Evolutionary conservation across 2,329 filamentous ascomycete genomes (phyloP).

Genomic region (Corinectria fuckeliana): DNA sequence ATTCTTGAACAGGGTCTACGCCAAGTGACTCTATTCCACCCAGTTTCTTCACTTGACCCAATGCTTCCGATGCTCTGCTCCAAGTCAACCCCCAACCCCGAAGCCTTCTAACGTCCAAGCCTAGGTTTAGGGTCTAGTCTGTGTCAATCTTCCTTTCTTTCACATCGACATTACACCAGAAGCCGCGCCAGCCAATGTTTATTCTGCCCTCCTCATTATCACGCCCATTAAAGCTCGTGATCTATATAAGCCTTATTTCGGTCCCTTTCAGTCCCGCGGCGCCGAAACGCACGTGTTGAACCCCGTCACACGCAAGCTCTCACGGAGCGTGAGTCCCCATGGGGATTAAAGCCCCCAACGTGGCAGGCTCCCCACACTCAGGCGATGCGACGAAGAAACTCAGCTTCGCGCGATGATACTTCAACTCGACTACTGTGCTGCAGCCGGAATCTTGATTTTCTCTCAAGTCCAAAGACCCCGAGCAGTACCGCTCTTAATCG

Average conservation of each 20-base stretch:
- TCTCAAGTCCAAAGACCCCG: not conserved
- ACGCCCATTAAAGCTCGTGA: not conserved
- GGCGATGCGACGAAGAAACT: not conserved
- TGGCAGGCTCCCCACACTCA: not conserved
- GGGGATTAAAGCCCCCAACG: not conserved
- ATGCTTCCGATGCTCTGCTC: conserved; percentile 74
- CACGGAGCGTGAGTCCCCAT: not conserved
- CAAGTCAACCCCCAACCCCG: conserved; percentile 2
- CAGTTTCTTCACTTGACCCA: too few species aligned
- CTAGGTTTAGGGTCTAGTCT: conserved; percentile 43
- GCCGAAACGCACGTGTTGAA: conserved; percentile 1
- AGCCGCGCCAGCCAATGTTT: not conserved
- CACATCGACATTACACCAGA: conserved; percentile 58
- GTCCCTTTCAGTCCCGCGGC: not conserved
- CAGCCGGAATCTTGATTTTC: not conserved
- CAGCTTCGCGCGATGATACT: not conserved
- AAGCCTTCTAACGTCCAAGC: fast-evolving
- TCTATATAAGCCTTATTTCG: not conserved
- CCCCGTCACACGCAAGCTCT: not conserved
- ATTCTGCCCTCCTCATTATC: not conserved
- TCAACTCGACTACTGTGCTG: not conserved
- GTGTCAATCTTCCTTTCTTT: conserved; percentile 66
- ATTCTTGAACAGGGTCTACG: too few species aligned
- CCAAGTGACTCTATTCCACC: too few species aligned
- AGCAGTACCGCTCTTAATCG: conserved; percentile 11